Percentiles rank a stretch among this genome's conserved stretches.
Conservation (phyloP, 1,139 yeast genomes). For the Pichia cactophila region DNA sequence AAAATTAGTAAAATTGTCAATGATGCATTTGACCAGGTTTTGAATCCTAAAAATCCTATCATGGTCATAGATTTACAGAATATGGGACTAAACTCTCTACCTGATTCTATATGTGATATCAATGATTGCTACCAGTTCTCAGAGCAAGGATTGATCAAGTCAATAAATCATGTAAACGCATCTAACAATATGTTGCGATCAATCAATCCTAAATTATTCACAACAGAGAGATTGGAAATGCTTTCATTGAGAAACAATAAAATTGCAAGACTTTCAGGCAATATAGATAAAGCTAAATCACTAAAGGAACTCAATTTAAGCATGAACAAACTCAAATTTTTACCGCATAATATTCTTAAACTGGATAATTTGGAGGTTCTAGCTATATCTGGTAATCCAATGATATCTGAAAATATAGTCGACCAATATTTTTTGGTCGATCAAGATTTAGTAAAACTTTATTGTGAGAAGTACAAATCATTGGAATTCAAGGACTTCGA, state of each 20-base stretch:
- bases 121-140: constrained; percentile 37
- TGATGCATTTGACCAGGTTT: constrained; percentile 10
- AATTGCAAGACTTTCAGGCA: constrained; percentile 44
- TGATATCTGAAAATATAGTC: constrained; percentile 12
- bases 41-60: constrained; percentile 14
- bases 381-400: constrained; percentile 42
- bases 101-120: constrained; percentile 50
- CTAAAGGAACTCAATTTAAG: constrained; percentile 46
- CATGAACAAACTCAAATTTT: constrained; percentile 41
- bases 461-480: constrained; percentile 1
- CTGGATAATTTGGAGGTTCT: constrained; percentile 38
- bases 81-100: constrained; percentile 38
- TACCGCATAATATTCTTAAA: constrained; percentile 49
- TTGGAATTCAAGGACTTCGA: constrained; percentile 9
- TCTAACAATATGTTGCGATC: constrained; percentile 42
- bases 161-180: constrained; percentile 41
- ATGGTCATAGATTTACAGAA: constrained; percentile 36
- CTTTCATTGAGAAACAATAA: constrained; percentile 47
- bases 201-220: constrained; percentile 46
- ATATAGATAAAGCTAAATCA: constrained; percentile 36
- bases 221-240: constrained; percentile 44
- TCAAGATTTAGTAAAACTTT: constrained; percentile 7
- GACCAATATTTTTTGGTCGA: constrained; percentile 11
- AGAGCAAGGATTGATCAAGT: constrained; percentile 30
- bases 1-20: constrained; percentile 8